A percentile compares a stretch with the other conserved stretches of the same genome.
Evolutionary conservation across 1,139 yeast species (phyloP).

Genomic region (Yamadazyma atlantica): DNA sequence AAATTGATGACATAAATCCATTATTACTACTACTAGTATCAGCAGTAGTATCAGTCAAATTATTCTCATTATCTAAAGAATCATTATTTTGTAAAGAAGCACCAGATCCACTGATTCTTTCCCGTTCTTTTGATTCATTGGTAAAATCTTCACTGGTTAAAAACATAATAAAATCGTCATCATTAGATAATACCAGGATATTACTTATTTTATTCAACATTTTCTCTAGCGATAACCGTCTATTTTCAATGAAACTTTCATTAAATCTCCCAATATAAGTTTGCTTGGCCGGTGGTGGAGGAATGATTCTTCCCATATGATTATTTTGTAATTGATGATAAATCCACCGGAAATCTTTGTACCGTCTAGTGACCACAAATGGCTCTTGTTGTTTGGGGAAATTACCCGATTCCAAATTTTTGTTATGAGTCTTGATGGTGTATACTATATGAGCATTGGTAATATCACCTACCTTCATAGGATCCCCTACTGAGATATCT

Average conservation of each 20-base stretch:
- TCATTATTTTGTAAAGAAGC: slow-evolving; percentile 49
- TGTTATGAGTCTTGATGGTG: slow-evolving; percentile 62
- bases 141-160: slow-evolving; percentile 71
- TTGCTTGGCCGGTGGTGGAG: slow-evolving; percentile 97
- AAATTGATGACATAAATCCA: slow-evolving; percentile 65
- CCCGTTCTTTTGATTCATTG: slow-evolving; percentile 64
- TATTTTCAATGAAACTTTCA: slow-evolving; percentile 81
- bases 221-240: slow-evolving; percentile 82
- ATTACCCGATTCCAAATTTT: slow-evolving; percentile 20
- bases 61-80: slow-evolving; percentile 31
- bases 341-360: slow-evolving; percentile 83
- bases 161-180: slow-evolving; percentile 76
- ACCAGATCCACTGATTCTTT: slow-evolving; percentile 52
- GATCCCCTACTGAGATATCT: slow-evolving; percentile 82
- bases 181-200: slow-evolving; percentile 59
- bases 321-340: slow-evolving; percentile 83
- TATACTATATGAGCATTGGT: slow-evolving; percentile 89
- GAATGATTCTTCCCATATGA: slow-evolving; percentile 88
- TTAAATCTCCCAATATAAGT: slow-evolving; percentile 82
- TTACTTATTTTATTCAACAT: slow-evolving; percentile 74
- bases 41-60: slow-evolving; percentile 16
- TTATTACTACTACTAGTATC: slow-evolving; percentile 32
- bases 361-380: slow-evolving; percentile 67
- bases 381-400: slow-evolving; percentile 27
- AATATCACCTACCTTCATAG: slow-evolving; percentile 86